These are phyloP conservation scores for Lantana camara DNA, from an alignment of 257 asterid species.

Conservation along the genomic window DNA sequence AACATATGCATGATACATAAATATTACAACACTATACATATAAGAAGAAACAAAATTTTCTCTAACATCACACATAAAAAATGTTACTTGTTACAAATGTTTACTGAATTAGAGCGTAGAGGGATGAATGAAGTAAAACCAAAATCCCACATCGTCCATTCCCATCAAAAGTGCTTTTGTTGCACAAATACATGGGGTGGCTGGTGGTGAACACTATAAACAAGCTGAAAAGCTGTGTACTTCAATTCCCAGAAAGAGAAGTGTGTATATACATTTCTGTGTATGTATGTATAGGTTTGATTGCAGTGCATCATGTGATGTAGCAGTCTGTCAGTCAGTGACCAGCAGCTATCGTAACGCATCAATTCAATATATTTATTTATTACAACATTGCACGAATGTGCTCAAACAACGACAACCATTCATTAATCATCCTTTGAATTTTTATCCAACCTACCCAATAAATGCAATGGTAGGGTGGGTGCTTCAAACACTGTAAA, in stretches of 20 bases:
- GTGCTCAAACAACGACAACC: constrained; percentile 26
- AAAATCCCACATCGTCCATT: constrained; percentile 1
- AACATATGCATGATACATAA: too few relatives aligned
- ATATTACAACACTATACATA: too few relatives aligned
- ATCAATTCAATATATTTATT: neutral
- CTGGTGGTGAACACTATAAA: neutral
- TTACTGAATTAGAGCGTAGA: too few relatives aligned
- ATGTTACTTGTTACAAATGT: too few relatives aligned
- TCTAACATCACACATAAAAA: too few relatives aligned
- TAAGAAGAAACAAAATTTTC: neutral
- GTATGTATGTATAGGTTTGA: constrained; percentile 7
- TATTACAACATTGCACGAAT: constrained; percentile 24
- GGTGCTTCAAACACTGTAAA: neutral
- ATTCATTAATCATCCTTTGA: constrained; percentile 7
- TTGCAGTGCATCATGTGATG: constrained; percentile 38
- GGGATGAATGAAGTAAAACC: too few relatives aligned
- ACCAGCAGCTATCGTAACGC: constrained; percentile 28
- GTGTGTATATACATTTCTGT: neutral
- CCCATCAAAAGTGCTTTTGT: constrained; percentile 8
- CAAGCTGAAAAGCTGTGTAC: constrained; percentile 10
- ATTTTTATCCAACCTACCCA: constrained; percentile 11
- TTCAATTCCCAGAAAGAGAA: constrained; percentile 1
- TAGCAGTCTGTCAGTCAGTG: constrained; percentile 39
- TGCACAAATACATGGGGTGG: constrained; percentile 3
- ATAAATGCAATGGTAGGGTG: neutral